Conservation (phyloP, 345 rosid species). For the rapeseed (Brassica napus) region DNA sequence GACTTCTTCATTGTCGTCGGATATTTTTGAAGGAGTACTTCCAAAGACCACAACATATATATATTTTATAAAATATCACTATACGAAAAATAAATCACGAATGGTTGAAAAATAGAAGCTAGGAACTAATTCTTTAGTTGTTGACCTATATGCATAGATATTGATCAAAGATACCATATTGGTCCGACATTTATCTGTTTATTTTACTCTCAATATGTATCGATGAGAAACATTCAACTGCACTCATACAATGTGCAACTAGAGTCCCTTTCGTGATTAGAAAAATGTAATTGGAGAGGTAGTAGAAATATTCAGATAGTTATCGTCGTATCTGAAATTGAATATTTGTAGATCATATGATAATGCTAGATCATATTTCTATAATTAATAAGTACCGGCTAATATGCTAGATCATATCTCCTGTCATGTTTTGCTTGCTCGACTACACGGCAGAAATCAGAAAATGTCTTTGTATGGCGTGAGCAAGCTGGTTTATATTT, state of each 20-base stretch:
- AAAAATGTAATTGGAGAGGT: background rate
- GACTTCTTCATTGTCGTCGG: slow-evolving; percentile 17
- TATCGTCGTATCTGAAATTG: background rate
- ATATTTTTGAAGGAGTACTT: slow-evolving; percentile 20
- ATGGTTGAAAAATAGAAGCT: background rate
- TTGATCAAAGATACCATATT: background rate
- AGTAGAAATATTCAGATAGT: background rate
- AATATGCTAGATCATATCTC: background rate
- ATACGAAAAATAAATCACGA: background rate
- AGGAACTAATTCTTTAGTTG: background rate
- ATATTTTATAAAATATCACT: background rate
- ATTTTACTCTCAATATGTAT: background rate
- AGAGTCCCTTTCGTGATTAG: background rate
- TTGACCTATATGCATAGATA: background rate
- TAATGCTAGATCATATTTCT: background rate
- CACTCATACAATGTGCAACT: background rate
- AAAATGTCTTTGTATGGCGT: background rate
- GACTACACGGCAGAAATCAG: background rate
- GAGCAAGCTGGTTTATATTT: background rate
- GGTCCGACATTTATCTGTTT: background rate
- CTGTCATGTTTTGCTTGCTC: background rate
- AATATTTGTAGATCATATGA: background rate
- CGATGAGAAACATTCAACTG: background rate
- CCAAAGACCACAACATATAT: background rate
- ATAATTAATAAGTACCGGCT: background rate